These are phyloP conservation scores for Thymus quinquecostatus DNA, from an alignment of 257 asterid genomes.

Conservation along the genomic window DNA sequence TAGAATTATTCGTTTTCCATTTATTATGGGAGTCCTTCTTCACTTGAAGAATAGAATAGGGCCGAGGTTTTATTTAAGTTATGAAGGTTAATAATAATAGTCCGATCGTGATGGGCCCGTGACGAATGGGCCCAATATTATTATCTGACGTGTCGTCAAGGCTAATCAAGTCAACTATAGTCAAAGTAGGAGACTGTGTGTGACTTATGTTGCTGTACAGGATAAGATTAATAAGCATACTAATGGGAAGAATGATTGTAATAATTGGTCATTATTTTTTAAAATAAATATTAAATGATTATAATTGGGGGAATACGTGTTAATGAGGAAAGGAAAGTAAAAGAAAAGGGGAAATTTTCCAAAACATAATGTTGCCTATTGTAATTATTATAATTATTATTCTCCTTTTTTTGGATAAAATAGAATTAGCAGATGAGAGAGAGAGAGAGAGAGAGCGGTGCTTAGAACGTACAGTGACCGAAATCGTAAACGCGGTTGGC, in stretches of 20 bases:
- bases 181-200: no score
- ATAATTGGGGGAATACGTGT: no score
- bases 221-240: not conserved
- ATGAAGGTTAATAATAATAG: no score
- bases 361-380: not conserved
- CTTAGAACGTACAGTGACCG: not conserved
- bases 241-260: not conserved
- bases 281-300: no score
- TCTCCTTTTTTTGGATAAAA: not conserved
- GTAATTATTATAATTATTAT: not conserved
- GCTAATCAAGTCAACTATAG: not conserved
- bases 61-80: not conserved
- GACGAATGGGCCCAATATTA: not conserved
- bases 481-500: slow-evolving; percentile 26
- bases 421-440: no score
- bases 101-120: not conserved
- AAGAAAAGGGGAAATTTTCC: not conserved
- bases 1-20: not conserved
- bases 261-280: not conserved
- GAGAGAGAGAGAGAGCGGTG: not conserved
- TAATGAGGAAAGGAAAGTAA: not conserved
- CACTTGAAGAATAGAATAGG: no score
- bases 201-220: not conserved
- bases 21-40: no score
- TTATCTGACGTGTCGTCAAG: not conserved